phyloP scores from a whole-genome alignment of 495 filamentous ascomycete genomes.

The Aspergillus wentii region DNA sequence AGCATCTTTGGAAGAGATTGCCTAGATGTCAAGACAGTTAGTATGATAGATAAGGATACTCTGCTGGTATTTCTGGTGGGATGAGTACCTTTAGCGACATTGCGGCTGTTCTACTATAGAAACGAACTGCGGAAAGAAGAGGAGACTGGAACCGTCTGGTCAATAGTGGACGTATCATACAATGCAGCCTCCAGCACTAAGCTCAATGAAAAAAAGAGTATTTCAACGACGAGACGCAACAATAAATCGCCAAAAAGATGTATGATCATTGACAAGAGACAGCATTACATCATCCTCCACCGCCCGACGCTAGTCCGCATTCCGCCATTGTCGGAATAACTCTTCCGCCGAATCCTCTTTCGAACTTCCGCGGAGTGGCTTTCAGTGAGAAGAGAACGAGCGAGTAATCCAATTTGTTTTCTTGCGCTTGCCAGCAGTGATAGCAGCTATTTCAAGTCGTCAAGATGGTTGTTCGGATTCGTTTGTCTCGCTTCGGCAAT shows the following conservation, averaged over 20 bases:
- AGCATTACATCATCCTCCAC: constrained; percentile 24
- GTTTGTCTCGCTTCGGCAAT: constrained; percentile 90
- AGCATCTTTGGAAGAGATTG: constrained; percentile 80
- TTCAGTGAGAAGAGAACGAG: not conserved
- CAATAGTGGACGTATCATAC: constrained; percentile 22
- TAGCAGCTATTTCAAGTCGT: constrained; percentile 8
- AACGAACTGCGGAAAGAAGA: constrained; percentile 11
- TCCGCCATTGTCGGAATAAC: constrained; percentile 17
- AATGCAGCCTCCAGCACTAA: too few species aligned
- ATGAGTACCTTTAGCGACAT: constrained; percentile 38
- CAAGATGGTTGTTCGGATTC: constrained; percentile 87
- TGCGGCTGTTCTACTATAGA: constrained; percentile 26
- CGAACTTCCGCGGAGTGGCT: constrained; percentile 24
- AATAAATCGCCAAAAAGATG: not conserved
- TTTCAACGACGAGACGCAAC: too few species aligned
- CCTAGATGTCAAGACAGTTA: constrained; percentile 42
- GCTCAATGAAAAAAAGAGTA: too few species aligned
- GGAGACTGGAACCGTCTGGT: constrained; percentile 6
- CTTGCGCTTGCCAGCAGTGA: constrained; percentile 5
- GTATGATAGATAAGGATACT: not conserved
- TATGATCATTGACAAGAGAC: too few species aligned
- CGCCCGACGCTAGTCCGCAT: constrained; percentile 23
- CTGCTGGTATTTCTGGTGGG: not conserved
- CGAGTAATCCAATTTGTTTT: not conserved
- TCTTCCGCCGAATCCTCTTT: constrained; percentile 16